A percentile compares a stretch with the other conserved stretches of the same genome.
These are phyloP conservation scores for Phylloporus sp. DNA, from an alignment of 1,284 basidiomycete species.

Conservation along the genomic window DNA sequence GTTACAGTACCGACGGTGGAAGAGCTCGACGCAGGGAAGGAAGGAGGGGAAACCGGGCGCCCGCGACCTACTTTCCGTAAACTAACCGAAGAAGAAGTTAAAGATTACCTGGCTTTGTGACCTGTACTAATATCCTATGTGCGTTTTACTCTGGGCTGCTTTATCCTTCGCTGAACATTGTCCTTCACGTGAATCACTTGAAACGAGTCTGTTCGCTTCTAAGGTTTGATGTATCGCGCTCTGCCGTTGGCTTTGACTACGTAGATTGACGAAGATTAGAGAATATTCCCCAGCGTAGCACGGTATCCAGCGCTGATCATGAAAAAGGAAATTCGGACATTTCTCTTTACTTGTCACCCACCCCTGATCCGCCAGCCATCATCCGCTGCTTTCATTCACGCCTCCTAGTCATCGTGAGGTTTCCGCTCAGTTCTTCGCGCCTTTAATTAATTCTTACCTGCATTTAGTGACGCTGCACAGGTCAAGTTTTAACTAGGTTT, in stretches of 20 bases:
- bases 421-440: conserved; percentile 28
- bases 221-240: conserved; percentile 6
- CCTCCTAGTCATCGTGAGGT: conserved; percentile 36
- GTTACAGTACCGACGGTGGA: conserved; percentile 84
- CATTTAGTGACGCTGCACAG: conserved; percentile 19
- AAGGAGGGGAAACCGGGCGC: conserved; percentile 74
- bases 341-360: conserved; percentile 29
- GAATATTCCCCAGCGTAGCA: conserved; percentile 11
- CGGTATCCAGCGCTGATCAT: conserved; percentile 32
- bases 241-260: conserved; percentile 7
- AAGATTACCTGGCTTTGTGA: conserved; percentile 89
- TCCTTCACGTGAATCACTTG: conserved; percentile 15
- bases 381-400: conserved; percentile 29
- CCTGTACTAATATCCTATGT: conserved; percentile 38
- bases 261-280: conserved; percentile 11
- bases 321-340: conserved; percentile 30
- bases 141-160: conserved; percentile 31
- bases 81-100: conserved; percentile 91
- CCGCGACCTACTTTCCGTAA: conserved; percentile 91
- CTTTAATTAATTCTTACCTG: conserved; percentile 33
- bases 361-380: conserved; percentile 34
- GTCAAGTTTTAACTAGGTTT: conserved; percentile 12
- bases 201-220: conserved; percentile 8
- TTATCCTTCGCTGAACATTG: conserved; percentile 23
- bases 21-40: conserved; percentile 75